Evolutionary conservation across 2,329 filamentous ascomycete species (phyloP), one percentile per base, ranked within the genome.

Genomic region (Chaetomium globosum): DNA sequence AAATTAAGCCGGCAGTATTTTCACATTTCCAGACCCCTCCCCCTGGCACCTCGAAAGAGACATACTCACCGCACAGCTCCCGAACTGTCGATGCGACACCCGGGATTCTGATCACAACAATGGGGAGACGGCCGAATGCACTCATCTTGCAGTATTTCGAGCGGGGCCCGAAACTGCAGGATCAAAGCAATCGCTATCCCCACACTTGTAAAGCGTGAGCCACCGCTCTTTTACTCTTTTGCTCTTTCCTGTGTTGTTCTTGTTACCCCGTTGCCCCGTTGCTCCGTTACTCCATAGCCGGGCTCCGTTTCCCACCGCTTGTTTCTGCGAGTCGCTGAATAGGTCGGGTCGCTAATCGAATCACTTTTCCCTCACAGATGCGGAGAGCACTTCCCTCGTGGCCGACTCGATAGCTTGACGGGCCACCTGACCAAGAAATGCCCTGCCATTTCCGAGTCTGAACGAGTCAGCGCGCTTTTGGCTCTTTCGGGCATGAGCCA

Each of bases 171-270:
- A 97, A 97, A 79, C 85, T 97, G 73, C 87, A 89, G 74, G 92
- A 97, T 79, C 89, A 91, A 69, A 95, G 91, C 80, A 97, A 96
- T 77, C 87, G 93, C 65, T 97, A 97, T 75, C 89, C 92, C 72
- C 92, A 97, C 75, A 95, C 91, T 13, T 97, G 93, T 85, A 94
- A 91, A 77, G 84, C 88, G 70, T 72, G 67, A 70, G 70, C 48
- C 56, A 60, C 69, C 66, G 61, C 53, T 66, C 63, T 56, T 60
- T 62, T 31, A 5, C 12, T 21, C 16, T 39, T 28, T 8, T 10
- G 33, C 48, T 46, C n/a, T 26, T 21, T 39, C 43, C 48, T 9
- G 26, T 30, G 10, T 28, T 39, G 13, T 39, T 19, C 12, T 19
- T 43, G 16, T 43, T 43, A n/a, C 16, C 5, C 16, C 16, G 16